Conservation (phyloP, 805 yeast species). For the Starmerella floricola region DNA sequence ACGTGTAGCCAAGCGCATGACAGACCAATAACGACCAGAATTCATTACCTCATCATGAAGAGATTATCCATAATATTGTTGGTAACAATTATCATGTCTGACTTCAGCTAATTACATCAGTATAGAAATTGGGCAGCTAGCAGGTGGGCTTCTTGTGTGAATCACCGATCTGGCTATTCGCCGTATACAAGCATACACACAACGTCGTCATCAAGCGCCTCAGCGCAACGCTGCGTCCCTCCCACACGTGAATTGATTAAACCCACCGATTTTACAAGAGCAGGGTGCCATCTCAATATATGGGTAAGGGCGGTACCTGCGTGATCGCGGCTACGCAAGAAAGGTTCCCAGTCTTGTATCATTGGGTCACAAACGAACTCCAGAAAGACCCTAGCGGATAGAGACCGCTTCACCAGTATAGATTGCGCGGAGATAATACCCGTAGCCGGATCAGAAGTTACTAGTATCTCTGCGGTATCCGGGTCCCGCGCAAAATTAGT, state of each 20-base stretch:
- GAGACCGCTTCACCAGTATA: slow-evolving; percentile 1
- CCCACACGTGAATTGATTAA: slow-evolving; percentile 6
- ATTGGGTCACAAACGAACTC: slow-evolving; percentile 9
- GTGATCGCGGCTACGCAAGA: slow-evolving; percentile 3
- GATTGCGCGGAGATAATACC: slow-evolving; percentile 5
- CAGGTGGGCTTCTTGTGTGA: too few species aligned
- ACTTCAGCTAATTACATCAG: too few species aligned
- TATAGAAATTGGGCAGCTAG: too few species aligned
- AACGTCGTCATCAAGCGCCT: background rate
- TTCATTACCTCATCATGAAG: too few species aligned
- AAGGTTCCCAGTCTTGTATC: slow-evolving; percentile 6
- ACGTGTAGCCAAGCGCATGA: too few species aligned
- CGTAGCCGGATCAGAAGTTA: background rate
- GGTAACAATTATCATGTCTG: too few species aligned
- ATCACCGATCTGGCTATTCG: too few species aligned
- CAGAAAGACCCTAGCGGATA: slow-evolving; percentile 2
- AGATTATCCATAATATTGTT: too few species aligned
- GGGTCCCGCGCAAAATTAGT: slow-evolving; percentile 1
- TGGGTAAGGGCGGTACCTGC: slow-evolving; percentile 14
- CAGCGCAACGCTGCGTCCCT: slow-evolving; percentile 5
- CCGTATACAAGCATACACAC: background rate
- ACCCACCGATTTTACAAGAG: slow-evolving; percentile 3
- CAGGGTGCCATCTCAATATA: slow-evolving; percentile 12
- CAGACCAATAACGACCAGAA: too few species aligned
- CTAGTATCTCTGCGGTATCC: background rate